These are phyloP conservation scores for Capronia epimyces DNA, from an alignment of 2,329 filamentous ascomycete genomes.

Conservation along the genomic window DNA sequence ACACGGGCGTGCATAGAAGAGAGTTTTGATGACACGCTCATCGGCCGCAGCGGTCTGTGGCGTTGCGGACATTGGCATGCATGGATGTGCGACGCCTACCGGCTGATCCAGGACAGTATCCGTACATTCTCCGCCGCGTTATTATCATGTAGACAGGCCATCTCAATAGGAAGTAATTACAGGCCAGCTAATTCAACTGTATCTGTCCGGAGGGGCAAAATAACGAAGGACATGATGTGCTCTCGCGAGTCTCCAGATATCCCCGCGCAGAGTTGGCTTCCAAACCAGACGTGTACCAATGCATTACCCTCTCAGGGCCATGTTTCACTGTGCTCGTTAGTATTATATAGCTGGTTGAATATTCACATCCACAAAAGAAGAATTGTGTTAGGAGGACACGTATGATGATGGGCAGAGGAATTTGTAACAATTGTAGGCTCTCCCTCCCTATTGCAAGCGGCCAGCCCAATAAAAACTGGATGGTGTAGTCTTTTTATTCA, in stretches of 20 bases:
- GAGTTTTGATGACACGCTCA: background rate
- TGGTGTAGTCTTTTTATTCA: conserved; percentile 9
- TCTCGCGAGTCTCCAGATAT: background rate
- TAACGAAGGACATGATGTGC: background rate
- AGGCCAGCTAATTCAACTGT: background rate
- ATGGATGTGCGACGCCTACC: background rate
- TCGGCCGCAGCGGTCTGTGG: background rate
- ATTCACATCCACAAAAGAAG: background rate
- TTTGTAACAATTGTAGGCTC: background rate
- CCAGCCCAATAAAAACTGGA: background rate
- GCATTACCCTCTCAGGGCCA: background rate
- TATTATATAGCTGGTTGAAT: background rate
- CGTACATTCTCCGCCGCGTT: too few relatives aligned
- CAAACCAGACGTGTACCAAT: background rate
- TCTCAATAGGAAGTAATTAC: background rate
- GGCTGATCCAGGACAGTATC: too few relatives aligned
- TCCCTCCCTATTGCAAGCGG: background rate
- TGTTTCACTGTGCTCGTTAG: background rate
- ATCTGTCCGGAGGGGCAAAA: background rate
- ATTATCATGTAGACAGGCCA: too few relatives aligned
- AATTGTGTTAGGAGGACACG: background rate
- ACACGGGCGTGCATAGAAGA: background rate
- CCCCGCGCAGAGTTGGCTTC: background rate
- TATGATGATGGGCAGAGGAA: background rate
- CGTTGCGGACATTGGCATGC: conserved; percentile 7